Conservation (phyloP, 352 stramenopile species). For the Globisporangium polare region DNA sequence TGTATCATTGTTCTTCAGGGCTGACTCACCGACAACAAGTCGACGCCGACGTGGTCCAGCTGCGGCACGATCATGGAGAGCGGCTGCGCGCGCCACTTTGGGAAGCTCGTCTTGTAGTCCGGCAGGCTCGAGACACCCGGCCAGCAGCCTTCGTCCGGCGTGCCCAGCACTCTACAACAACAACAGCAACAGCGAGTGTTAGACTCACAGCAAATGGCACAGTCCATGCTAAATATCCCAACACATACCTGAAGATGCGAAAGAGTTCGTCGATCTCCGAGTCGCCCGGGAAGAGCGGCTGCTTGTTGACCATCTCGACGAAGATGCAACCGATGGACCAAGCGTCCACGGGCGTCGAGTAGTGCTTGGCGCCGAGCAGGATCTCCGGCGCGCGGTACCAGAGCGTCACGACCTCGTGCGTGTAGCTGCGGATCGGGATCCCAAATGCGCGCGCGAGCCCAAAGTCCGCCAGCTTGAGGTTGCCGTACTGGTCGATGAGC, state of each 20-base stretch:
- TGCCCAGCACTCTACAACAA: conserved; percentile 88
- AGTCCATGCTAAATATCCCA: not conserved
- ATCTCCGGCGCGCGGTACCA: conserved; percentile 96
- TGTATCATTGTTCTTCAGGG: not conserved
- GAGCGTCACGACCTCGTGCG: conserved; percentile 94
- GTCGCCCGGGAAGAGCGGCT: conserved; percentile 90
- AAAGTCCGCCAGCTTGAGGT: conserved; percentile 93
- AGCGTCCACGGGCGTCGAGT: conserved; percentile 91
- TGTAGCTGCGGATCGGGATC: conserved; percentile 88
- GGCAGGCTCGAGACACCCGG: conserved; percentile 95
- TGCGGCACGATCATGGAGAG: conserved; percentile 87
- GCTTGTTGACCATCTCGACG: conserved; percentile 91
- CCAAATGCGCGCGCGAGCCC: conserved; percentile 88
- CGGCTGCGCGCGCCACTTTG: conserved; percentile 94
- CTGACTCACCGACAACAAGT: conserved; percentile 66
- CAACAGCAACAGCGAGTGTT: not conserved
- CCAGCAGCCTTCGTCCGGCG: conserved; percentile 96
- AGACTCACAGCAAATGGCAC: not conserved
- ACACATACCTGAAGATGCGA: conserved; percentile 93
- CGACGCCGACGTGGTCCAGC: conserved; percentile 73
- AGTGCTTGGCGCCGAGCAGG: conserved; percentile 91
- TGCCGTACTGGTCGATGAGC: conserved; percentile 83
- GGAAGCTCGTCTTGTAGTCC: conserved; percentile 98
- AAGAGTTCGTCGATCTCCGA: conserved; percentile 99
- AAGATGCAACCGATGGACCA: conserved; percentile 95